phyloP scores from a whole-genome alignment of 2,329 filamentous ascomycete species.

The Alternaria sp. region DNA sequence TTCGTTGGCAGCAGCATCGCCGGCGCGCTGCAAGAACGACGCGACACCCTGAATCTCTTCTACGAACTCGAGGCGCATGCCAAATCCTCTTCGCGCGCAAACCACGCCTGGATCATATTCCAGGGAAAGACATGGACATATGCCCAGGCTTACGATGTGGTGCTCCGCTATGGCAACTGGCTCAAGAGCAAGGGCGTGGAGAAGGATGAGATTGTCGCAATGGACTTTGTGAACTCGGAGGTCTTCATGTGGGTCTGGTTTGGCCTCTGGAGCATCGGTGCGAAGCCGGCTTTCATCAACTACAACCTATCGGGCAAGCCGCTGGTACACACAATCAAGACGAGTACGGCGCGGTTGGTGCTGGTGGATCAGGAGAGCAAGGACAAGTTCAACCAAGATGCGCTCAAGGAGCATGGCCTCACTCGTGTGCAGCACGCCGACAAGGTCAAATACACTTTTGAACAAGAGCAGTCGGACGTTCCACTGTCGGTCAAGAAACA shows the following conservation, averaged over 20 bases:
- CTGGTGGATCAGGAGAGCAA: conserved; percentile 64
- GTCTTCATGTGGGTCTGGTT: conserved; percentile 51
- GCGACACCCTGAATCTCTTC: conserved; percentile 68
- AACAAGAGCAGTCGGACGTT: conserved; percentile 30
- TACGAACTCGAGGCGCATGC: conserved; percentile 47
- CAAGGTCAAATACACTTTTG: conserved; percentile 35
- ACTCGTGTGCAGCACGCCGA: conserved; percentile 11
- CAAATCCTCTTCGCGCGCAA: conserved; percentile 31
- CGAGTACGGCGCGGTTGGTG: conserved; percentile 64
- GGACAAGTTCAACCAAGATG: conserved; percentile 38
- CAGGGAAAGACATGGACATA: conserved; percentile 47
- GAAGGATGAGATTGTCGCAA: conserved; percentile 49
- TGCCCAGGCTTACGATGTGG: conserved; percentile 44
- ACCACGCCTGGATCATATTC: conserved; percentile 46
- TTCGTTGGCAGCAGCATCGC: conserved; percentile 58
- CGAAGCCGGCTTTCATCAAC: conserved; percentile 51
- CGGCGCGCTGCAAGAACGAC: conserved; percentile 59
- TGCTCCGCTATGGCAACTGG: conserved; percentile 49
- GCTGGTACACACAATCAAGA: conserved; percentile 62
- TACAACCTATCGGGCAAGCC: conserved; percentile 50
- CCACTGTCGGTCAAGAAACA: conserved; percentile 31
- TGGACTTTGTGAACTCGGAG: conserved; percentile 50
- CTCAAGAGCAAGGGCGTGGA: conserved; percentile 46
- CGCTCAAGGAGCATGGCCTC: conserved; percentile 44
- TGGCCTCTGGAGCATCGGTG: conserved; percentile 50